Conservation (phyloP, 139 green algal species). For the Chlorella ohadii region DNA sequence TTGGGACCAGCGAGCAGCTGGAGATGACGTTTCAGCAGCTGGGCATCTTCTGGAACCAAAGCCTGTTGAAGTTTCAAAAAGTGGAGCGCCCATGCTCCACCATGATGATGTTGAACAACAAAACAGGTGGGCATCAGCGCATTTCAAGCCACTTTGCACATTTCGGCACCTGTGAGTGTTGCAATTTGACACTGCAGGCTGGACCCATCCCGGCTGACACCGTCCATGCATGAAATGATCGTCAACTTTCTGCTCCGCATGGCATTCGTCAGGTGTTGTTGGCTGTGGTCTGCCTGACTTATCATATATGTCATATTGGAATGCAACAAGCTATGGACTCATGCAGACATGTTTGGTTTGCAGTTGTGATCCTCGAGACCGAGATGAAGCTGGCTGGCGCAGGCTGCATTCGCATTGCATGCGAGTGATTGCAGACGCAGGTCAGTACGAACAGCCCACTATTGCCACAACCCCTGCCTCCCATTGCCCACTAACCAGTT, state of each 20-base stretch:
- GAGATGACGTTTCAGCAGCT: neutral
- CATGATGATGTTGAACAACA: neutral
- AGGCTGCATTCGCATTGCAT: slow-evolving; percentile 60
- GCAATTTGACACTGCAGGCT: slow-evolving; percentile 3
- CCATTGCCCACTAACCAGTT: no score
- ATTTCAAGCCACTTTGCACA: no score
- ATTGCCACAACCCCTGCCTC: no score
- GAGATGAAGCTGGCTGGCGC: slow-evolving; percentile 65
- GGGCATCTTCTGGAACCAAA: neutral
- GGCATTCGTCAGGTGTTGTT: slow-evolving; percentile 67
- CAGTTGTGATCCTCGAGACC: slow-evolving; percentile 41
- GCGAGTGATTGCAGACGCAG: slow-evolving; percentile 23
- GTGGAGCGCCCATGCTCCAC: no score
- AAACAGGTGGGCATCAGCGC: no score
- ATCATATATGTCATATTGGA: no score
- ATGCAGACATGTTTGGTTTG: neutral
- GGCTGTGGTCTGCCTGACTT: no score
- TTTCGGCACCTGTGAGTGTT: no score
- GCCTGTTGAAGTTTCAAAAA: no score
- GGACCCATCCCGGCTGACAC: slow-evolving; percentile 62
- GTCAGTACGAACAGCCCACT: neutral
- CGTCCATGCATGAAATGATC: slow-evolving; percentile 82
- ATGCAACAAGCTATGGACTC: no score
- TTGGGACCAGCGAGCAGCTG: slow-evolving; percentile 80
- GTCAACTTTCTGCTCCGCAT: slow-evolving; percentile 94